Percentiles rank a stretch among this genome's conserved stretches.
Conservation (phyloP, 1,139 yeast genomes). For the Nadsonia starkeyi-henricii region DNA sequence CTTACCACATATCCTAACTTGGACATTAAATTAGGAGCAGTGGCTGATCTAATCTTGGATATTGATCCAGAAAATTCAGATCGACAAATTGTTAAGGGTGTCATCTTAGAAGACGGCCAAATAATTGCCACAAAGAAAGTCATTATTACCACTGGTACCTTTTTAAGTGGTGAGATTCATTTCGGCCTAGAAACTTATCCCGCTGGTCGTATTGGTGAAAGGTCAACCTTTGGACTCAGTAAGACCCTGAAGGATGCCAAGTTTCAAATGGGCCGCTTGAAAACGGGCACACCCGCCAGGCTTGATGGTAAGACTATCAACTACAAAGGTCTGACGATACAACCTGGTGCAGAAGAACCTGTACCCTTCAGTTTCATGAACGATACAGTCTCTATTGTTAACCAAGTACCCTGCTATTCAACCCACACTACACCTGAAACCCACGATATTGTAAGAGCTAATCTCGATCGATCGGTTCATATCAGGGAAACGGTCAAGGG, state of each 20-base stretch:
- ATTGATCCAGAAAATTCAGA: slow-evolving; percentile 8
- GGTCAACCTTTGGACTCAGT: slow-evolving; percentile 80
- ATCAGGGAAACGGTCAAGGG: slow-evolving; percentile 91
- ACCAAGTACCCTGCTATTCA: slow-evolving; percentile 57
- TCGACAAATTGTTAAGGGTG: slow-evolving; percentile 42
- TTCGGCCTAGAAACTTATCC: slow-evolving; percentile 70
- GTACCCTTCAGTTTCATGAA: slow-evolving; percentile 87
- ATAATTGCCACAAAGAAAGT: slow-evolving; percentile 49
- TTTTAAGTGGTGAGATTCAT: slow-evolving; percentile 87
- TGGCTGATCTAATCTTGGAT: slow-evolving; percentile 71
- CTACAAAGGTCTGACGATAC: slow-evolving; percentile 43
- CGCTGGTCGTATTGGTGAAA: slow-evolving; percentile 89
- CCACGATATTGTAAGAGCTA: slow-evolving; percentile 53
- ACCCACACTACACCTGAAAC: slow-evolving; percentile 67
- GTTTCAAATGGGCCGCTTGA: slow-evolving; percentile 73
- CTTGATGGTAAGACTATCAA: slow-evolving; percentile 59
- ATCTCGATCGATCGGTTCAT: slow-evolving; percentile 74
- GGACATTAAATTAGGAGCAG: slow-evolving; percentile 55
- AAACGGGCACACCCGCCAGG: slow-evolving; percentile 96
- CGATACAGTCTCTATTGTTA: slow-evolving; percentile 36
- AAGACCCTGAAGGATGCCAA: slow-evolving; percentile 64
- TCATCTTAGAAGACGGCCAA: slow-evolving; percentile 54
- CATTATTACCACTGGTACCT: slow-evolving; percentile 92
- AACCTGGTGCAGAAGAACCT: slow-evolving; percentile 67
- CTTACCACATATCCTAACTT: slow-evolving; percentile 47